Evolutionary conservation across 441 rosid genomes (phyloP), one percentile per base, ranked within the genome.

Genomic region (Jatropha multifida): DNA sequence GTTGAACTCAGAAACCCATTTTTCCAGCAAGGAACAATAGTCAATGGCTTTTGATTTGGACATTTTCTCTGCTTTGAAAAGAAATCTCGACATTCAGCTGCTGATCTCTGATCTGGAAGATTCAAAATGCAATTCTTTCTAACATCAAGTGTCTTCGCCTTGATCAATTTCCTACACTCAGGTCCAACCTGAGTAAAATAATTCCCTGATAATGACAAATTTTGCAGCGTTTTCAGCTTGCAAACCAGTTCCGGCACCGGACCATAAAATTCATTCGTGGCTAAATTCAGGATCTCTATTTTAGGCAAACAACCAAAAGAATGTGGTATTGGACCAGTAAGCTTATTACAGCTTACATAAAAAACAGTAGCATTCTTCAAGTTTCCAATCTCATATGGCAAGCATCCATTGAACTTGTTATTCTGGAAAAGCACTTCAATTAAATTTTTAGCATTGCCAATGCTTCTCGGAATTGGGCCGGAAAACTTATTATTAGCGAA

Each of bases 111-210:
- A 20, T 41, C 6, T 13, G 88, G 87, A n/a, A 88, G 77, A 37
- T 66, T 88, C 52, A 68, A 51, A 73, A 89, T 82, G 83, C 92
- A 89, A 78, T 89, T 89, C 69, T 41, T 78, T 40, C 61, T 54
- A 48, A 87, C 80, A 68, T 87, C 85, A n/a, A 89, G 85, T 27
- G 0, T 65, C 62, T 79, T 86, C 32, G 13, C 65, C 11, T 0
- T 0, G 13, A 88, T 80, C 78, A 85, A 67, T 13, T 83, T 72
- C 84, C 83, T 69, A 76, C 92, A 89, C 37, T 52, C 65, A 2
- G 87, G 84, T 12, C 90, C 90, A 3, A 84, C 84, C 69, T 84
- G 81, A 0, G 89, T 89, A 80, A 89, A 85, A 77, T 84, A 89
- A 61, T 89, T 89, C 20, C 76, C 9, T 0, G 90, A 79, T 44